Conservation (phyloP, 2,329 filamentous ascomycete species). For the Zymoseptoria crescenta region DNA sequence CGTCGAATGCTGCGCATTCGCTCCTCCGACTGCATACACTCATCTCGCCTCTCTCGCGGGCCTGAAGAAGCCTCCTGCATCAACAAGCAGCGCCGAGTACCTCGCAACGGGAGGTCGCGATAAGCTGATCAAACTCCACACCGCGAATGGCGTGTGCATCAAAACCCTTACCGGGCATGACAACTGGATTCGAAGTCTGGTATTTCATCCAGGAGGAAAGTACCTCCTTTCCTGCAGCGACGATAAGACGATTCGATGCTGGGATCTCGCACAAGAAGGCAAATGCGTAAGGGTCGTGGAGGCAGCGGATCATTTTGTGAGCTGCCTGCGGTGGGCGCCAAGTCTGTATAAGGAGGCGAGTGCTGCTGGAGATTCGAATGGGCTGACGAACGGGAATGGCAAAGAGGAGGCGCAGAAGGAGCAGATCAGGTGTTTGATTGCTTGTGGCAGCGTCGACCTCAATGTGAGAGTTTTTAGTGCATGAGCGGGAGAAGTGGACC, state of each 20-base stretch:
- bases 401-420: constrained; percentile 29
- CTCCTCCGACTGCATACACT: constrained; percentile 69
- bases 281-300: constrained; percentile 77
- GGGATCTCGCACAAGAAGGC: constrained; percentile 85
- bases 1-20: constrained; percentile 79
- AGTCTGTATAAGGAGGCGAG: constrained; percentile 55
- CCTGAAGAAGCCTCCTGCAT: constrained; percentile 70
- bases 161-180: constrained; percentile 83
- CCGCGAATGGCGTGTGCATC: constrained; percentile 72
- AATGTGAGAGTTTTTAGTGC: constrained; percentile 71
- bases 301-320: constrained; percentile 74
- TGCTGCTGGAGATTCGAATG: constrained; percentile 32
- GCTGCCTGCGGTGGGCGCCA: constrained; percentile 81
- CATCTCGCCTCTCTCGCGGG: constrained; percentile 71
- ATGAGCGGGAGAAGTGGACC: constrained; percentile 18
- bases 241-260: constrained; percentile 87
- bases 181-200: constrained; percentile 81
- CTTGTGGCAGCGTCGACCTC: constrained; percentile 76
- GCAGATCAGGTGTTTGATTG: constrained; percentile 75
- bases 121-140: constrained; percentile 86
- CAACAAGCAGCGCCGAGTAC: constrained; percentile 72
- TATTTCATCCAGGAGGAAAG: constrained; percentile 88
- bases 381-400: constrained; percentile 35
- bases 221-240: constrained; percentile 80
- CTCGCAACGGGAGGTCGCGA: constrained; percentile 83